Conservation (phyloP, 345 rosid species). For the Cardamine occulta region DNA sequence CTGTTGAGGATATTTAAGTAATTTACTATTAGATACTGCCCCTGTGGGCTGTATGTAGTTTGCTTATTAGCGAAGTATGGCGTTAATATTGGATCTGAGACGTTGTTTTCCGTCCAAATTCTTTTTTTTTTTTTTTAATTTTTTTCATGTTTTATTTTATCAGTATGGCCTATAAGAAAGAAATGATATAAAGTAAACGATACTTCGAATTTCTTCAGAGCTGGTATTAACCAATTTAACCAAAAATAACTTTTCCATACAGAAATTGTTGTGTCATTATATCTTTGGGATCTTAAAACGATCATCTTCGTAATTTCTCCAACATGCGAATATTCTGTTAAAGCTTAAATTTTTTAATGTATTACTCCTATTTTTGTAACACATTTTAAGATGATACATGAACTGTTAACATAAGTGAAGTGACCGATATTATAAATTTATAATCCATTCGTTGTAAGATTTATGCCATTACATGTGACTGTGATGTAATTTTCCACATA, state of each 20-base stretch:
- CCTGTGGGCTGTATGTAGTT: neutral
- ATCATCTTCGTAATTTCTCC: neutral
- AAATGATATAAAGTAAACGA: no score
- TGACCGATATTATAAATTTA: neutral
- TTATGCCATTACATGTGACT: neutral
- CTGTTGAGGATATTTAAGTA: conserved; percentile 21
- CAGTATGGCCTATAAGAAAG: neutral
- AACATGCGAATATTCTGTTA: neutral
- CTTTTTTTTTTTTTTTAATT: no score
- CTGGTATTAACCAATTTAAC: no score
- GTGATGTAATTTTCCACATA: neutral
- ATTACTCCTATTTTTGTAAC: neutral
- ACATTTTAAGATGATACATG: neutral
- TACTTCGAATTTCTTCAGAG: no score
- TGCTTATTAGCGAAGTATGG: conserved; percentile 32
- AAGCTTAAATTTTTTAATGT: neutral
- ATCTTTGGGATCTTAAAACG: neutral
- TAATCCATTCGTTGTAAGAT: neutral
- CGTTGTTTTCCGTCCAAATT: conserved; percentile 27
- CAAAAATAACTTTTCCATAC: no score
- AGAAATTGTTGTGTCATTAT: neutral
- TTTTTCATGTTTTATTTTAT: neutral
- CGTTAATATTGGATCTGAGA: conserved; percentile 43
- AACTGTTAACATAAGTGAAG: neutral
- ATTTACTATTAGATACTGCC: conserved; percentile 11